Evolutionary conservation across 768 basidiomycete genomes (phyloP).

Genomic region (Pleurotus platypus): DNA sequence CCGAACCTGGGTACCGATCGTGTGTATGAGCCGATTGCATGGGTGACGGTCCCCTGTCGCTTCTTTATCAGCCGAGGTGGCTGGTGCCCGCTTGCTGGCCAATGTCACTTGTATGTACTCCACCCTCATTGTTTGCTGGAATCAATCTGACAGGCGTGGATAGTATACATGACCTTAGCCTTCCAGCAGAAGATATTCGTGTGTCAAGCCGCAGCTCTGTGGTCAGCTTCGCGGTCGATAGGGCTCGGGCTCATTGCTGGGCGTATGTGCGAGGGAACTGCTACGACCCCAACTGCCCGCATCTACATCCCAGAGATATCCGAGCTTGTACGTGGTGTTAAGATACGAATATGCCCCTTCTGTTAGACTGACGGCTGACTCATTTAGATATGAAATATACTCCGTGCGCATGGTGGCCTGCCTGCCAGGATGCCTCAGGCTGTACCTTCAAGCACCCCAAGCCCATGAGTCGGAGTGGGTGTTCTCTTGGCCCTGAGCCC

Average conservation of each 20-base stretch:
- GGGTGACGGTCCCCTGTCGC: slow-evolving; percentile 35
- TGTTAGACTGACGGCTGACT: neutral
- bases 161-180: slow-evolving; percentile 25
- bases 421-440: slow-evolving; percentile 18
- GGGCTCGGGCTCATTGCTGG: slow-evolving; percentile 27
- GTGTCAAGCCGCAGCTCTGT: neutral
- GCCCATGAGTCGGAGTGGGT: too few species aligned
- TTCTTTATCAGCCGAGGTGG: slow-evolving; percentile 38
- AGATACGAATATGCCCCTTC: neutral
- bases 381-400: slow-evolving; percentile 29
- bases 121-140: too few species aligned
- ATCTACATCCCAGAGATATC: slow-evolving; percentile 26
- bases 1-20: neutral
- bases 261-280: slow-evolving; percentile 31
- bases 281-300: slow-evolving; percentile 21
- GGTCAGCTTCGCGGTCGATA: slow-evolving; percentile 11
- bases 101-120: slow-evolving; percentile 37
- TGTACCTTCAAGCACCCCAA: slow-evolving; percentile 25
- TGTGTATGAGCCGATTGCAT: slow-evolving; percentile 18
- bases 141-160: neutral
- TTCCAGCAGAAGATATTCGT: slow-evolving; percentile 1
- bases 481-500: neutral
- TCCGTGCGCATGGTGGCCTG: slow-evolving; percentile 29
- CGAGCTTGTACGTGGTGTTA: slow-evolving; percentile 25
- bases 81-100: slow-evolving; percentile 37